These are phyloP conservation scores for Collariella sp. DNA, from an alignment of 495 filamentous ascomycete species.

Conservation along the genomic window DNA sequence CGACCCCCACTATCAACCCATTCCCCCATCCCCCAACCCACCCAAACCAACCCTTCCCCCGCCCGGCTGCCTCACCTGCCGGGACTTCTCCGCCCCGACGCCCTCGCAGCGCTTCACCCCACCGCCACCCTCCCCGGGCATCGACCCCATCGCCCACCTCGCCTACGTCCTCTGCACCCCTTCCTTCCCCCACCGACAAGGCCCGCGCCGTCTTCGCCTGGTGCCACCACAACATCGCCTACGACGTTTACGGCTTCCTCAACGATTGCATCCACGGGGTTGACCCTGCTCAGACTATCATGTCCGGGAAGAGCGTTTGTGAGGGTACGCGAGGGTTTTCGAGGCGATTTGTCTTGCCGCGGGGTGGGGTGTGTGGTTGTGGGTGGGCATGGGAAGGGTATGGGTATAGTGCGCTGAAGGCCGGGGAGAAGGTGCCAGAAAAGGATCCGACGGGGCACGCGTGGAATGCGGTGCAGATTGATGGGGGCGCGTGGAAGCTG, in stretches of 20 bases:
- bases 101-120: slow-evolving; percentile 68
- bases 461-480: slow-evolving; percentile 88
- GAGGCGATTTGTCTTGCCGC: slow-evolving; percentile 59
- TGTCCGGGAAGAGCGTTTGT: slow-evolving; percentile 76
- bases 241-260: slow-evolving; percentile 74
- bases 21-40: slow-evolving; percentile 14
- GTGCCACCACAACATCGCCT: slow-evolving; percentile 88
- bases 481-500: slow-evolving; percentile 81
- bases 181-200: slow-evolving; percentile 69
- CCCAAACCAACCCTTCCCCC: slow-evolving; percentile 13
- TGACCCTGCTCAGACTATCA: slow-evolving; percentile 60
- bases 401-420: slow-evolving; percentile 49
- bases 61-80: slow-evolving; percentile 60
- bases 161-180: slow-evolving; percentile 67
- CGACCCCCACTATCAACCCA: neutral
- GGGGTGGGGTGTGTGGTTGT: slow-evolving; percentile 67
- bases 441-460: slow-evolving; percentile 54
- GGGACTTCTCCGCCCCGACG: slow-evolving; percentile 78
- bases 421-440: slow-evolving; percentile 51
- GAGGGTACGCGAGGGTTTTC: slow-evolving; percentile 81
- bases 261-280: slow-evolving; percentile 51
- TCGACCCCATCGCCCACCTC: slow-evolving; percentile 57
- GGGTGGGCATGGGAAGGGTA: slow-evolving; percentile 77
- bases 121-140: slow-evolving; percentile 56
- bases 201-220: slow-evolving; percentile 88